Evolutionary conservation across 2,329 filamentous ascomycete genomes (phyloP).

Genomic region (Colletotrichum shisoi): DNA sequence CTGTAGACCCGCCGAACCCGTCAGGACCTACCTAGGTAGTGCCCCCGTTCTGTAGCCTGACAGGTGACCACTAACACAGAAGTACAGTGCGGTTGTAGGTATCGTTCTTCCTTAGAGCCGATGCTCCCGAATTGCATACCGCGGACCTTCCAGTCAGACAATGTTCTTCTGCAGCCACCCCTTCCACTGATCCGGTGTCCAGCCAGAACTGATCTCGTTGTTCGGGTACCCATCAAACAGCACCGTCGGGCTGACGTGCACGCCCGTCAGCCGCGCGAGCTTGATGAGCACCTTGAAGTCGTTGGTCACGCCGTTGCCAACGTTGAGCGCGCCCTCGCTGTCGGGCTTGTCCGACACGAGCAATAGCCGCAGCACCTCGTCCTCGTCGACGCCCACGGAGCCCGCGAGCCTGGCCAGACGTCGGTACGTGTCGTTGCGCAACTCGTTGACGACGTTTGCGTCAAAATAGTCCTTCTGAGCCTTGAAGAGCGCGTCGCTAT

Average conservation of each 20-base stretch:
- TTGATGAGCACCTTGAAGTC: slow-evolving; percentile 87
- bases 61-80: not conserved
- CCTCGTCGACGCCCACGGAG: slow-evolving; percentile 72
- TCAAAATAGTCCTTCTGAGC: slow-evolving; percentile 84
- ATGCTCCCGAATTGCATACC: not conserved
- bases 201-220: slow-evolving; percentile 78
- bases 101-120: slow-evolving; percentile 13
- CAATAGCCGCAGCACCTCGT: slow-evolving; percentile 73
- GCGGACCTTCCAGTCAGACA: slow-evolving; percentile 45
- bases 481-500: slow-evolving; percentile 71
- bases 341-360: slow-evolving; percentile 72
- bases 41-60: not conserved
- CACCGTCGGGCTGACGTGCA: slow-evolving; percentile 92
- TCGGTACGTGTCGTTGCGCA: slow-evolving; percentile 82
- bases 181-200: slow-evolving; percentile 82
- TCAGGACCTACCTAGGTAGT: not conserved
- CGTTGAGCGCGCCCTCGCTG: slow-evolving; percentile 74
- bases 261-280: slow-evolving; percentile 77
- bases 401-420: slow-evolving; percentile 78
- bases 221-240: slow-evolving; percentile 87
- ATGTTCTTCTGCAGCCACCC: slow-evolving; percentile 75
- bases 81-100: too few species aligned
- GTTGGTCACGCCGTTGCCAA: slow-evolving; percentile 81
- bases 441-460: slow-evolving; percentile 81
- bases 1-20: not conserved